A percentile compares a stretch with the other conserved stretches of the same genome.
These are phyloP conservation scores for Phytopythium boreale DNA, from an alignment of 352 stramenopile genomes.

Conservation along the genomic window DNA sequence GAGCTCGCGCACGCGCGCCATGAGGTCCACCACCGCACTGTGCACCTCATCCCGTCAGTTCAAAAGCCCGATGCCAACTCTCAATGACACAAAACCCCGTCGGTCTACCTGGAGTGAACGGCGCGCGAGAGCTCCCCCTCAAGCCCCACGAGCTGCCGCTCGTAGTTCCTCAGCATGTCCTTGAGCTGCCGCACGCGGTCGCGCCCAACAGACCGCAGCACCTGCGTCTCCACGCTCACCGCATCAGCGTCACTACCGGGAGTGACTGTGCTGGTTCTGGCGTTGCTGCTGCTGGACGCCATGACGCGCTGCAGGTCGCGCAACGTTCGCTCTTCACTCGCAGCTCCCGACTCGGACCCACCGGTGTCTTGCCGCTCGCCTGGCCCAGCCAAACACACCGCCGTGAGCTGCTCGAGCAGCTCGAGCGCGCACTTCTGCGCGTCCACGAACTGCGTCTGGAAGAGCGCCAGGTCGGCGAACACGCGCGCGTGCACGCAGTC, in stretches of 20 bases:
- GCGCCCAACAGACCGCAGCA: constrained; percentile 34
- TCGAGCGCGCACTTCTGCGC: constrained; percentile 49
- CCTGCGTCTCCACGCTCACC: constrained; percentile 29
- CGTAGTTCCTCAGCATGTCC: constrained; percentile 37
- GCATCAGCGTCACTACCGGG: not conserved
- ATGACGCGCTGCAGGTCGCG: constrained; percentile 34
- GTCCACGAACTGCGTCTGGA: constrained; percentile 49
- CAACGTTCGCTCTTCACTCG: constrained; percentile 43
- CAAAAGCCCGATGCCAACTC: no score
- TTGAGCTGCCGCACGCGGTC: constrained; percentile 41
- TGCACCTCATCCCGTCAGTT: not conserved
- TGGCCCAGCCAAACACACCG: constrained; percentile 25
- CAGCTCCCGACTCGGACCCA: not conserved
- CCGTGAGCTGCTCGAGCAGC: constrained; percentile 44
- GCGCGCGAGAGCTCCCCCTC: constrained; percentile 49
- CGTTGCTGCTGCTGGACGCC: not conserved
- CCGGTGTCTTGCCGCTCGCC: constrained; percentile 28
- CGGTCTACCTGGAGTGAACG: constrained; percentile 28
- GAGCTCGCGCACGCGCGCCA: constrained; percentile 4
- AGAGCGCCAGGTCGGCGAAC: constrained; percentile 49
- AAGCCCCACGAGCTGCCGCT: constrained; percentile 43
- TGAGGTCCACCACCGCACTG: not conserved
- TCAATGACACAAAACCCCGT: not conserved
- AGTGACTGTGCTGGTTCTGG: not conserved
- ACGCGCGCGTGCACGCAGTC: constrained; percentile 50